phyloP scores from a whole-genome alignment of 2,329 filamentous ascomycete species.

The Claviceps sorghi region DNA sequence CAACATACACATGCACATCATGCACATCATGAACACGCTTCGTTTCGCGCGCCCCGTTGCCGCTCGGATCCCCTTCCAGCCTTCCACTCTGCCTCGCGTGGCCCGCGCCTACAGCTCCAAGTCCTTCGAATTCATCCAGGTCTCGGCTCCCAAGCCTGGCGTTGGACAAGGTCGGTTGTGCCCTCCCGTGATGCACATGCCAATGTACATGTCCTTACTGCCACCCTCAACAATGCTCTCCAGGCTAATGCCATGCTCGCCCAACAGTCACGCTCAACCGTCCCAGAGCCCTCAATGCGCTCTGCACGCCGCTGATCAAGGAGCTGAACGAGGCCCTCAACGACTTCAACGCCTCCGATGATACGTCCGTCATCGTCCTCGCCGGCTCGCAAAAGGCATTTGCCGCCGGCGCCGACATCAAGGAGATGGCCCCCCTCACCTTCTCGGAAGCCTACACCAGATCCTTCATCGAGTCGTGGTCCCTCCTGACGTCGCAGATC shows the following conservation, averaged over 20 bases:
- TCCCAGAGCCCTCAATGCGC: constrained; percentile 87
- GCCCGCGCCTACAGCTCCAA: constrained; percentile 37
- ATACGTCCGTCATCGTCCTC: constrained; percentile 63
- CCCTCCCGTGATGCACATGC: not conserved
- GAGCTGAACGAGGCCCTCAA: constrained; percentile 73
- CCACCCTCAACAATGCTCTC: too few relatives aligned
- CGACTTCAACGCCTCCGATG: constrained; percentile 53
- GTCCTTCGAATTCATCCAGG: constrained; percentile 67
- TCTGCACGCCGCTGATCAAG: constrained; percentile 76
- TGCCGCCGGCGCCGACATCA: constrained; percentile 93
- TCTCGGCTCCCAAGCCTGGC: constrained; percentile 71
- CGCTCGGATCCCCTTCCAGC: constrained; percentile 30
- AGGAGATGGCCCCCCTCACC: constrained; percentile 89
- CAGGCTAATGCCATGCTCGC: not conserved
- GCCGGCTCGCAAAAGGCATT: constrained; percentile 86
- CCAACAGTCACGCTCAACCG: constrained; percentile 73
- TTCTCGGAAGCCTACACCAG: constrained; percentile 77
- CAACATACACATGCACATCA: not conserved
- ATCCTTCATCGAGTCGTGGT: constrained; percentile 95
- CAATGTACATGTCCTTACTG: too few relatives aligned
- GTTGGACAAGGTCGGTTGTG: constrained; percentile 62
- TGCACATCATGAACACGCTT: constrained; percentile 33
- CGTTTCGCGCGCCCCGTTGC: constrained; percentile 46
- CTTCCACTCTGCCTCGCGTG: constrained; percentile 40
- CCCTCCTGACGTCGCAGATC: constrained; percentile 63